Conservation (phyloP, 306 rosid species). For the Inga oerstediana region DNA sequence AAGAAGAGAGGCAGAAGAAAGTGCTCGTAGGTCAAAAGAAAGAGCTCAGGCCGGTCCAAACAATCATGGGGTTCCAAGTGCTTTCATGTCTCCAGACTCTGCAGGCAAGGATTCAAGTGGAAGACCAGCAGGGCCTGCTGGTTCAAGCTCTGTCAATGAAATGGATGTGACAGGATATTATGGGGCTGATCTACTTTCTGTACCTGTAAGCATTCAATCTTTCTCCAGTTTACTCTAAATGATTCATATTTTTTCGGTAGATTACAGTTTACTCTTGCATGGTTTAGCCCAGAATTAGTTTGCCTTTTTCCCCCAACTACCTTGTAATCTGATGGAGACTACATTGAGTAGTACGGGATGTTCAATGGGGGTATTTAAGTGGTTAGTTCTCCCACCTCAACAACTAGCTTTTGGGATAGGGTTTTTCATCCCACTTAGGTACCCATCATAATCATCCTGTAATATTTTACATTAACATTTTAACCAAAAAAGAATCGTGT, state of each 20-base stretch:
- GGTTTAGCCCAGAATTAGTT: background rate
- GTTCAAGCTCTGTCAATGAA: conserved; percentile 61
- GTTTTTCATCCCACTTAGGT: too few species aligned
- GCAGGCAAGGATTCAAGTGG: conserved; percentile 59
- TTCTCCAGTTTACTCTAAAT: conserved; percentile 7
- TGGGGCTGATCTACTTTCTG: conserved; percentile 84
- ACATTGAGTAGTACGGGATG: too few species aligned
- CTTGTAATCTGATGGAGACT: too few species aligned
- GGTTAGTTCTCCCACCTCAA: too few species aligned
- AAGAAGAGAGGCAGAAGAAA: conserved; percentile 72
- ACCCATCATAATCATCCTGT: too few species aligned
- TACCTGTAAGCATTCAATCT: conserved; percentile 64
- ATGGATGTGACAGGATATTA: conserved; percentile 61
- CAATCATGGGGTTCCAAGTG: conserved; percentile 67
- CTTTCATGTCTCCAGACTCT: conserved; percentile 61
- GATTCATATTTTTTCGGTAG: background rate
- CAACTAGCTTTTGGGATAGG: too few species aligned
- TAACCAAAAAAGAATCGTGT: background rate
- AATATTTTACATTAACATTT: background rate
- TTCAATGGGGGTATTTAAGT: too few species aligned
- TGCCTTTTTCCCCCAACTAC: background rate
- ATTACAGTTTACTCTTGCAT: background rate
- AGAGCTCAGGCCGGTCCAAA: conserved; percentile 60
- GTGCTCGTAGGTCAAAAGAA: conserved; percentile 61
- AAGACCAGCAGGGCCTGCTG: conserved; percentile 64